Evolutionary conservation across 441 rosid genomes (phyloP).

Genomic region (Eruca vesicaria): DNA sequence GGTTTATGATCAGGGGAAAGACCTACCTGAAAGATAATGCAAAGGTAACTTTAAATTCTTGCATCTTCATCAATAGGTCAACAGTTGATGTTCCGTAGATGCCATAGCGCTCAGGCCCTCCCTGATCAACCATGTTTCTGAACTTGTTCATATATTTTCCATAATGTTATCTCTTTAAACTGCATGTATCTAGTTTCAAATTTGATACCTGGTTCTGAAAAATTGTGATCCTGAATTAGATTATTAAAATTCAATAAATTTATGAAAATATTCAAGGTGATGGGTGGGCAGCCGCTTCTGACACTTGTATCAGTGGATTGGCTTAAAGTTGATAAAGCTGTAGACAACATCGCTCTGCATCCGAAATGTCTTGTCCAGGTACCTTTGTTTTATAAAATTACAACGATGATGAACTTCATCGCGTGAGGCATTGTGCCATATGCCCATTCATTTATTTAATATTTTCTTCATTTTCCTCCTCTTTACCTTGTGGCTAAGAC

Average conservation of each 20-base stretch:
- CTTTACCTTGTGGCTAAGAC: conserved; percentile 7
- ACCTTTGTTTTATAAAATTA: background rate
- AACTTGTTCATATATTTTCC: conserved; percentile 5
- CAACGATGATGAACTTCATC: background rate
- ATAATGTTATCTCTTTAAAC: background rate
- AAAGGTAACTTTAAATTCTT: conserved; percentile 51
- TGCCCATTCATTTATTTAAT: background rate
- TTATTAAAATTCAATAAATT: no score
- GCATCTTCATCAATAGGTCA: conserved; percentile 9
- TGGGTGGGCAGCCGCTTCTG: conserved; percentile 95
- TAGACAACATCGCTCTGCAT: conserved; percentile 74
- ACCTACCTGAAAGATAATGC: conserved; percentile 80
- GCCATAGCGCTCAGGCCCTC: background rate
- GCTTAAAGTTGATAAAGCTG: conserved; percentile 75
- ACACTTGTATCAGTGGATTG: conserved; percentile 92
- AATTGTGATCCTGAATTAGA: background rate
- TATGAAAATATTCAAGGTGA: conserved; percentile 52
- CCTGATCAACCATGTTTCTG: background rate
- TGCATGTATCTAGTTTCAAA: background rate
- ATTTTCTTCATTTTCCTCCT: background rate
- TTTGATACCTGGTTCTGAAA: conserved; percentile 5
- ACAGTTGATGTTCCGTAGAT: conserved; percentile 9
- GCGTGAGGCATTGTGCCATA: background rate
- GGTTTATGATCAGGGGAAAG: conserved; percentile 96
- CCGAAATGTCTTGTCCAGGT: conserved; percentile 94